Base-by-base conservation (phyloP, 257 asterid species). In the Leptodermis oblonga region DNA sequence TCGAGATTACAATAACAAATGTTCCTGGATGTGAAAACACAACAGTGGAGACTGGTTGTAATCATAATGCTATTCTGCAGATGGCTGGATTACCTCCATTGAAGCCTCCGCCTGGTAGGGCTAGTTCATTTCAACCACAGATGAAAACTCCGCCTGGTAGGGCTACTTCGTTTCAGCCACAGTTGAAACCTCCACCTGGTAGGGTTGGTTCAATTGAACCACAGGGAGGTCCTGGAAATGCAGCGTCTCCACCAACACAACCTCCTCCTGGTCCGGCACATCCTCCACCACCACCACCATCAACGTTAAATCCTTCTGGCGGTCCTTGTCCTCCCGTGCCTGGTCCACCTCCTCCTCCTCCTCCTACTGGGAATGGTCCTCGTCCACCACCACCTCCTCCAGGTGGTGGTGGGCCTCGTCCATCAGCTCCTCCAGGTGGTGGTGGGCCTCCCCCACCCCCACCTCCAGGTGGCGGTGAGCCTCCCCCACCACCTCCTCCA, bases 101-200 rank as follows among this genome's bases (percentile, higher is more conserved):
- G 73, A 87, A 75, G 80, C 95, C 86, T 52, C 96, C 95, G 3
- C 95, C 96, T n/a, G 96, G 92, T 62, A 86, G 87, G 77, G 51
- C 66, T 26, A 53, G 54, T 67, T 8, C 59, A 23, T 20, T 20
- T n/a, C 23, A 20, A 52, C 59, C 59, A 9, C 59, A 11, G n/a
- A 20, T 52, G 59, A 52, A 22, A 5, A 14, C 59, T 52, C 59
- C 20, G 23, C 59, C 59, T 52, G 59, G 59, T 52, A 22, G 20
- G 30, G 59, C n/a, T 30, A 52, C 30, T 22, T 52, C 59, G 30
- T 20, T 52, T 22, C 30, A 52, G 23, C 59, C 7, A 52, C 59
- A 52, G n/a, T 52, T 52, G 59, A 52, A 52, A 13, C 59, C 59
- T 52, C 59, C 59, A 22, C 59, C 59, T 52, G 59, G 59, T 52